Conservation (phyloP, 73 alveolate species). For the Stentor coeruleus region DNA sequence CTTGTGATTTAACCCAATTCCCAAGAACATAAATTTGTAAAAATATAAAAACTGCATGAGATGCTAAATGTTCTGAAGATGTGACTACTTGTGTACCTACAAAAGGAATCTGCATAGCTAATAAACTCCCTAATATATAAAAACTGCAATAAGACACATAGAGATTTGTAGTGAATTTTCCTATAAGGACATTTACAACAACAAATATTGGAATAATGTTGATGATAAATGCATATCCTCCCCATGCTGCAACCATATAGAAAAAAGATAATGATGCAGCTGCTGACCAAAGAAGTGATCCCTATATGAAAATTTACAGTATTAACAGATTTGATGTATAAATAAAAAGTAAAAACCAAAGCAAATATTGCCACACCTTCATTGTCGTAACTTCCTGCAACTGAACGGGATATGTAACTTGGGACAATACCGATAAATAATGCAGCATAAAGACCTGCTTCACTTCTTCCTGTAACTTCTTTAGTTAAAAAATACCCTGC, state of each 20-base stretch:
- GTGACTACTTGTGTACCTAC: slow-evolving; percentile 59
- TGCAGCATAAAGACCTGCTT: slow-evolving; percentile 95
- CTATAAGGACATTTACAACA: slow-evolving; percentile 70
- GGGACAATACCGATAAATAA: slow-evolving; percentile 96
- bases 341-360: slow-evolving; percentile 72
- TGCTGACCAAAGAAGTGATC: slow-evolving; percentile 43
- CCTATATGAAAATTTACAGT: slow-evolving; percentile 74
- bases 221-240: slow-evolving; percentile 92
- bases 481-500: slow-evolving; percentile 94
- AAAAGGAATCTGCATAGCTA: slow-evolving; percentile 92
- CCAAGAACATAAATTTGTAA: slow-evolving; percentile 53
- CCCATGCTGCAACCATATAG: slow-evolving; percentile 93
- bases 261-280: slow-evolving; percentile 51
- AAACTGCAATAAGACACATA: slow-evolving; percentile 81
- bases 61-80: slow-evolving; percentile 83
- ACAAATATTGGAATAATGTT: slow-evolving; percentile 89
- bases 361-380: slow-evolving; percentile 93
- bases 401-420: slow-evolving; percentile 94
- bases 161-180: slow-evolving; percentile 75
- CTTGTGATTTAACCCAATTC: slow-evolving; percentile 57
- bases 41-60: slow-evolving; percentile 80
- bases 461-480: slow-evolving; percentile 96
- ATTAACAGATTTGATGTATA: slow-evolving; percentile 75
- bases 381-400: slow-evolving; percentile 98
- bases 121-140: slow-evolving; percentile 83